phyloP scores from a whole-genome alignment of 2,329 filamentous ascomycete species.

The Apiospora phragmitis region DNA sequence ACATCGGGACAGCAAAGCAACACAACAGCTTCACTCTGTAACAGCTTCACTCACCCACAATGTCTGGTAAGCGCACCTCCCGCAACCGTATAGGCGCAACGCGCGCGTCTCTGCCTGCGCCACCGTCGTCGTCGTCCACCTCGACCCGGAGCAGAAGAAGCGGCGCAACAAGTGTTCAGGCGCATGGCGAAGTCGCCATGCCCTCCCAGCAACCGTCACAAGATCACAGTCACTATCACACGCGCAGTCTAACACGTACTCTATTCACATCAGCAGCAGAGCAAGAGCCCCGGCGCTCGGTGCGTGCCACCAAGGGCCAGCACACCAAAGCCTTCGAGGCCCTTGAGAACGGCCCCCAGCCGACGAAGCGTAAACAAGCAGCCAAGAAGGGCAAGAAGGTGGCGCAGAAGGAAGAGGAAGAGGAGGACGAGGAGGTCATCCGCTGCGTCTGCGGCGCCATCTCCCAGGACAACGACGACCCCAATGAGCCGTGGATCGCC shows the following conservation, averaged over 20 bases:
- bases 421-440: conserved; percentile 69
- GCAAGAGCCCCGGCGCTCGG: conserved; percentile 85
- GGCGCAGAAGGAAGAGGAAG: conserved; percentile 47
- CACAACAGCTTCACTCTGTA: neutral
- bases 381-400: conserved; percentile 68
- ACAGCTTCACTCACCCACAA: conserved; percentile 18
- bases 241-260: conserved; percentile 25
- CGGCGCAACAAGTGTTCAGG: neutral
- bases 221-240: neutral
- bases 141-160: neutral
- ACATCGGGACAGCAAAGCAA: neutral
- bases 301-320: conserved; percentile 94
- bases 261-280: conserved; percentile 40
- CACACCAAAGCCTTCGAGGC: conserved; percentile 86
- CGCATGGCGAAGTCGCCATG: neutral
- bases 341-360: conserved; percentile 59
- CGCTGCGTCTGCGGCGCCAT: conserved; percentile 88
- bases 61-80: conserved; percentile 36
- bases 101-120: conserved; percentile 2
- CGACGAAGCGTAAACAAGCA: conserved; percentile 48
- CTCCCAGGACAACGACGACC: conserved; percentile 73
- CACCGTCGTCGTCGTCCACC: conserved; percentile 10
- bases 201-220: neutral
- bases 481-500: conserved; percentile 89
- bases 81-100: conserved; percentile 17